Conservation (phyloP, 495 filamentous ascomycete species). For the Talaromyces stipitatus region DNA sequence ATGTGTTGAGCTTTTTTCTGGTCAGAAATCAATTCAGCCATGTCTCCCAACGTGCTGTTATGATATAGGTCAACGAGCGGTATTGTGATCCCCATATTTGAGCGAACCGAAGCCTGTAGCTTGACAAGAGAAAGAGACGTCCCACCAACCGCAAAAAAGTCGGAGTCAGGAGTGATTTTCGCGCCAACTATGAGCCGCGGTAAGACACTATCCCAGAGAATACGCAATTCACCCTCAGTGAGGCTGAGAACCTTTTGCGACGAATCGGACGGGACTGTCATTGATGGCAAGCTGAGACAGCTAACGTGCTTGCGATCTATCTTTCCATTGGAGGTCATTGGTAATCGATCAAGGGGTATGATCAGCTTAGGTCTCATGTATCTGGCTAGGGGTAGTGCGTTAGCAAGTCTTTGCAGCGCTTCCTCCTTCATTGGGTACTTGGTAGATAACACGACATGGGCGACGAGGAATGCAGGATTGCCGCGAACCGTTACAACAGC, state of each 20-base stretch:
- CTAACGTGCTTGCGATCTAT: constrained; percentile 21
- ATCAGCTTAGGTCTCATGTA: neutral
- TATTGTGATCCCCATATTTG: constrained; percentile 14
- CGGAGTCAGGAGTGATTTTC: constrained; percentile 10
- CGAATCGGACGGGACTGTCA: too few species aligned
- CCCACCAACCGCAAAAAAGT: constrained; percentile 36
- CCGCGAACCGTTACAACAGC: constrained; percentile 20
- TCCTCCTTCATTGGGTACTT: neutral
- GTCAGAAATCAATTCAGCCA: constrained; percentile 15
- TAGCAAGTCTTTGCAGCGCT: neutral
- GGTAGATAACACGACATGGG: constrained; percentile 15
- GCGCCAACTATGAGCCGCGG: neutral
- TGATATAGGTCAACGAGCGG: constrained; percentile 26
- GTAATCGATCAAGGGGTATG: neutral
- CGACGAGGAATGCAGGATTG: constrained; percentile 17
- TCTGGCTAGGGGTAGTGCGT: constrained; percentile 5
- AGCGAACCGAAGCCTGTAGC: constrained; percentile 19
- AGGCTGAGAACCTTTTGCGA: too few species aligned
- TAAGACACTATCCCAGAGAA: constrained; percentile 8
- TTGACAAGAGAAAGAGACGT: constrained; percentile 25
- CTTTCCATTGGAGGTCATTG: constrained; percentile 11
- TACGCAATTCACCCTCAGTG: neutral
- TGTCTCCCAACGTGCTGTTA: constrained; percentile 23
- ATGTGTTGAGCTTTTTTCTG: neutral
- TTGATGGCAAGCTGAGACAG: too few species aligned